phyloP scores from a whole-genome alignment of 768 basidiomycete genomes.

The Lactarius vividus region DNA sequence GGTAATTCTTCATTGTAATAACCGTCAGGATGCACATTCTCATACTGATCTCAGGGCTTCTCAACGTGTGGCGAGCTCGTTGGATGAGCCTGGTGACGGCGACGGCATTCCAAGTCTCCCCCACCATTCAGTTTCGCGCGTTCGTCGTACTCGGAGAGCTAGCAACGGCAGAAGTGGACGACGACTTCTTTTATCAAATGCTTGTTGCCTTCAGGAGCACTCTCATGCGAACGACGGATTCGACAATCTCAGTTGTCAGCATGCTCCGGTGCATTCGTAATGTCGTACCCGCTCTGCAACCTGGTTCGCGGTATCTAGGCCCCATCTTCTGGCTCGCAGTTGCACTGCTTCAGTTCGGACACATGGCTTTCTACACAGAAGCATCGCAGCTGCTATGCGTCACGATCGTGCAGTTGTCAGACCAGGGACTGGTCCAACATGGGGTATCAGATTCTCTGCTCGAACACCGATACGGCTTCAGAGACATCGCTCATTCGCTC shows the following conservation, averaged over 20 bases:
- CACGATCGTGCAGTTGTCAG: constrained; percentile 62
- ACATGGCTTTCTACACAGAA: constrained; percentile 66
- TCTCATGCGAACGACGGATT: constrained; percentile 63
- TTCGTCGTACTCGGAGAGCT: constrained; percentile 82
- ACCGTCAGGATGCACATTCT: constrained; percentile 22
- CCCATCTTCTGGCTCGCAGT: constrained; percentile 88
- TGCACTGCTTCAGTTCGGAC: constrained; percentile 74
- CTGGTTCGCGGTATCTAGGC: constrained; percentile 67
- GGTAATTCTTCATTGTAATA: constrained; percentile 46
- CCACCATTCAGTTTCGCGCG: constrained; percentile 83
- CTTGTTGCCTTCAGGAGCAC: constrained; percentile 81
- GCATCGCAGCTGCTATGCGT: constrained; percentile 65
- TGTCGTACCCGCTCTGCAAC: constrained; percentile 66
- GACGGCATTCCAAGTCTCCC: constrained; percentile 86
- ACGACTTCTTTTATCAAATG: constrained; percentile 91
- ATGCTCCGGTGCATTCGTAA: constrained; percentile 86
- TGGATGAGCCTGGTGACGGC: constrained; percentile 91
- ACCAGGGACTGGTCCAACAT: constrained; percentile 54
- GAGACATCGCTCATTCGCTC: constrained; percentile 66
- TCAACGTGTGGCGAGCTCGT: constrained; percentile 88
- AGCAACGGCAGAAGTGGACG: constrained; percentile 83
- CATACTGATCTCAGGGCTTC: constrained; percentile 46
- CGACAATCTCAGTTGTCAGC: constrained; percentile 71
- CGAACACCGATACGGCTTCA: constrained; percentile 60
- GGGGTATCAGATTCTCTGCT: constrained; percentile 58